Evolutionary conservation across 371 early-diverging fungal species (phyloP).

Genomic region (Massospora cicadina): DNA sequence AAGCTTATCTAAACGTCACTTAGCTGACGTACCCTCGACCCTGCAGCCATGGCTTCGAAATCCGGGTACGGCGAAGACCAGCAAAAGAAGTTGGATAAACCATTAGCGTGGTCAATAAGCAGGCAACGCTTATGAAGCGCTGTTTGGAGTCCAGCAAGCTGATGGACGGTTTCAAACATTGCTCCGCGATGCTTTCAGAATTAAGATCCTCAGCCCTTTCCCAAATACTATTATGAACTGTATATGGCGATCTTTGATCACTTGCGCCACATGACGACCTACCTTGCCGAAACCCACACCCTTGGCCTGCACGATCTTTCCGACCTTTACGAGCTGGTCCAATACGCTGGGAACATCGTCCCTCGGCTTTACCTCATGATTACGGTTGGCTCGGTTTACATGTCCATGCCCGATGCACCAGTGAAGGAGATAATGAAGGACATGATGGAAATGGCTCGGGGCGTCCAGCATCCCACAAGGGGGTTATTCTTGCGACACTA

Average conservation of each 20-base stretch:
- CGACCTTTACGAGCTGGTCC: conserved; percentile 90
- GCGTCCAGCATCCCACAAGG: conserved; percentile 92
- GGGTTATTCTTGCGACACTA: conserved; percentile 91
- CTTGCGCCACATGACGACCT: conserved; percentile 68
- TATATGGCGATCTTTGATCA: conserved; percentile 94
- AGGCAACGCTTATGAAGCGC: conserved; percentile 75
- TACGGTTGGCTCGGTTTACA: conserved; percentile 86
- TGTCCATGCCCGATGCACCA: conserved; percentile 71
- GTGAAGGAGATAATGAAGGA: conserved; percentile 88
- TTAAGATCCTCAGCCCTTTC: conserved; percentile 79
- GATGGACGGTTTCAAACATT: conserved; percentile 90
- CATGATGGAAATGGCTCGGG: conserved; percentile 93
- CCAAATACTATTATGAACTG: conserved; percentile 94
- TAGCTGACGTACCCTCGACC: not conserved
- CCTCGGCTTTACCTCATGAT: conserved; percentile 94
- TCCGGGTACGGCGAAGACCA: conserved; percentile 40
- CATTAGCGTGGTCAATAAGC: conserved; percentile 69
- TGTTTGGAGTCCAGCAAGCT: conserved; percentile 50
- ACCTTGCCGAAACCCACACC: conserved; percentile 69
- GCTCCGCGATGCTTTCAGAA: conserved; percentile 89
- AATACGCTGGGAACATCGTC: conserved; percentile 93
- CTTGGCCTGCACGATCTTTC: conserved; percentile 74
- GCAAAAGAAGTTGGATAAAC: conserved; percentile 61
- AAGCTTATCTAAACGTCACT: not conserved
- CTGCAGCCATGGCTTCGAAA: not conserved